Evolutionary conservation across 805 yeast species (phyloP), one percentile per base, ranked within the genome.

Genomic region (Pichia rugopelliculosa): DNA sequence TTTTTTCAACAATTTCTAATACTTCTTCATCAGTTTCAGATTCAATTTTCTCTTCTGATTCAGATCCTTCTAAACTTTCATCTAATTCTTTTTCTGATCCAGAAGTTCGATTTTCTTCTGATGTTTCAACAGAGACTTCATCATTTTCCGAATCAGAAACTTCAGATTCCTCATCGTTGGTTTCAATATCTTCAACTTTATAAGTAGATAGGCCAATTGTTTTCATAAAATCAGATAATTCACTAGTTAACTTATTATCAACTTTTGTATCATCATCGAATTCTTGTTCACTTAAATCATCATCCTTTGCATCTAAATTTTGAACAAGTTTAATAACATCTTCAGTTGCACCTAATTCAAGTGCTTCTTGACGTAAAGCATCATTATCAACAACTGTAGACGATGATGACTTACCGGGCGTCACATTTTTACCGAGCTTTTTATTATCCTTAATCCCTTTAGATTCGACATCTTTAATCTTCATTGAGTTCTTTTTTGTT

Each of bases 331-430:
- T 74, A 41, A 90, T 61, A 62, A 89, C 97, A 21, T 81, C 90
- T 55, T 86, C 93, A 15, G 87, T 75, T 20, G 96, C 98, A 30
- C 97, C 96, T 25, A 90, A 67, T 21, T 81, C 82, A 13, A 82
- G 62, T 3, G 95, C 95, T 67, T 84, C 95, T 51, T 80, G 77
- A 55, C 84, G 80, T 42, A 87, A 36, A 13, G 36, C 20, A 7
- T 43, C 47, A 11, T 39, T 24, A 18, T 43, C 25, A 2, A 15
- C 15, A 6, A 13, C 2, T 36, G 3, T 15, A 5, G 9, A 36
- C 26, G 11, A 21, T 15, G 9, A 36, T 36, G 11, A 21, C 17
- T 20, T 18, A 3, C 20, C 20, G 20, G n/a, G 36, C 17, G 23
- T 42, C 30, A 10, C 6, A 12, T 21, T 17, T 18, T 24, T 21